Evolutionary conservation across 805 yeast genomes (phyloP), one percentile per base, ranked within the genome.

Genomic region (Maudiozyma pseudohumilis): DNA sequence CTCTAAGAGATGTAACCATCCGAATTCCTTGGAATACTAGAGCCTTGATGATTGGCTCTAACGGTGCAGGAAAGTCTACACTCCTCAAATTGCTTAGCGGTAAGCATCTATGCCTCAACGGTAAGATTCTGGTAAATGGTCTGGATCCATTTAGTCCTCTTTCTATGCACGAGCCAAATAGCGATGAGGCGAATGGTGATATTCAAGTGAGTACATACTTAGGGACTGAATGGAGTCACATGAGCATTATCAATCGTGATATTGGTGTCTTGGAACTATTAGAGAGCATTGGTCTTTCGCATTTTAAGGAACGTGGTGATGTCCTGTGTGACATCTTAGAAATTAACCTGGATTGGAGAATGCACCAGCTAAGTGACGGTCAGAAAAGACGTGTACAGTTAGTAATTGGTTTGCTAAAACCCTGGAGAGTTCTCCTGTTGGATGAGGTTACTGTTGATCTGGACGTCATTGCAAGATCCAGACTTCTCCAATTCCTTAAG

Each of bases 181-280:
- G 43, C 16, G 63, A 60, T 5, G 56, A 60, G 1, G 59, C 74
- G 5, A 40, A 33, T 19, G 36, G 28, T 9, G 68, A 69, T 42
- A 64, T 72, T 34, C 66, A 71, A 39, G 67, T 67, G 35, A 74
- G 77, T 20, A 83, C 95, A 0, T 89, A 89, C 55, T 63, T 92
- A 30, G 98, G 98, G 3, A 92, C 97, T 0, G 98, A 92, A 54
- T 92, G 98, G 98, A 95, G 95, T 5, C 74, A 82, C 39, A 92
- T 87, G 61, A 83, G 85, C 15, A 77, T 88, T 35, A 92, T 89
- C 6, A 78, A 88, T 50, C 69, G 96, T 44, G 98, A 92, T 58
- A 84, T 92, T 38, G 87, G 94, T 0, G 96, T 92, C 8, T 68
- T 78, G 15, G 74, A 81, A 24, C 65, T 92, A 41, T 71, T 92